These are phyloP conservation scores for Penicillium arizonense DNA, from an alignment of 495 filamentous ascomycete species.

Conservation along the genomic window DNA sequence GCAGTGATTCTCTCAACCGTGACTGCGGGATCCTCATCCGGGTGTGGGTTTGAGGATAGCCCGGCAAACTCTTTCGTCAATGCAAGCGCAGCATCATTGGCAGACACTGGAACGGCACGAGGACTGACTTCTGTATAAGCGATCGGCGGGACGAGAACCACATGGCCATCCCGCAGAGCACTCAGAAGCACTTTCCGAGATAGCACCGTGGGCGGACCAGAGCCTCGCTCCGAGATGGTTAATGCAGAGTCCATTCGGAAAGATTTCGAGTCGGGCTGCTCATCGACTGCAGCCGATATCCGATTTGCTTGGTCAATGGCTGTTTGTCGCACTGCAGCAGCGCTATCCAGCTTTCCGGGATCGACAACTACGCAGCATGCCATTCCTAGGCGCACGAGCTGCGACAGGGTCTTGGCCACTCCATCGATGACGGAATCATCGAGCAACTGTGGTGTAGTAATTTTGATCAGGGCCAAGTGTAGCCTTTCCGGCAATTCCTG, in stretches of 20 bases:
- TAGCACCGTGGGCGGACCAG: constrained; percentile 41
- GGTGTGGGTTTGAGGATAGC: constrained; percentile 34
- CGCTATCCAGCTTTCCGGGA: constrained; percentile 41
- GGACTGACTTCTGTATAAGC: constrained; percentile 64
- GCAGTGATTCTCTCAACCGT: constrained; percentile 43
- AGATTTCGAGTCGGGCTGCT: constrained; percentile 60
- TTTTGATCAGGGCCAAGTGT: constrained; percentile 84
- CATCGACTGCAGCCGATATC: constrained; percentile 69
- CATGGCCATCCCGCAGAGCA: constrained; percentile 70
- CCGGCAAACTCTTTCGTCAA: constrained; percentile 72
- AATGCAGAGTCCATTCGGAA: constrained; percentile 68
- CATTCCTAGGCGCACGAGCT: constrained; percentile 78
- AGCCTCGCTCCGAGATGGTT: constrained; percentile 32
- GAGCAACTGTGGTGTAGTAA: constrained; percentile 68
- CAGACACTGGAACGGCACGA: constrained; percentile 50
- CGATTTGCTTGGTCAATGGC: constrained; percentile 69
- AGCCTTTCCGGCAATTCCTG: constrained; percentile 43
- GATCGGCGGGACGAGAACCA: constrained; percentile 73
- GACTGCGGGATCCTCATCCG: constrained; percentile 45
- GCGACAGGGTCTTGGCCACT: constrained; percentile 77
- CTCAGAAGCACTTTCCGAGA: constrained; percentile 61
- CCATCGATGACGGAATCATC: constrained; percentile 67
- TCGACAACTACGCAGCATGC: constrained; percentile 81
- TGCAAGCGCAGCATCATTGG: constrained; percentile 69
- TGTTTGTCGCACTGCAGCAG: constrained; percentile 36